Base-by-base conservation (phyloP, 1,139 yeast species). In the Lodderomyces theae region DNA sequence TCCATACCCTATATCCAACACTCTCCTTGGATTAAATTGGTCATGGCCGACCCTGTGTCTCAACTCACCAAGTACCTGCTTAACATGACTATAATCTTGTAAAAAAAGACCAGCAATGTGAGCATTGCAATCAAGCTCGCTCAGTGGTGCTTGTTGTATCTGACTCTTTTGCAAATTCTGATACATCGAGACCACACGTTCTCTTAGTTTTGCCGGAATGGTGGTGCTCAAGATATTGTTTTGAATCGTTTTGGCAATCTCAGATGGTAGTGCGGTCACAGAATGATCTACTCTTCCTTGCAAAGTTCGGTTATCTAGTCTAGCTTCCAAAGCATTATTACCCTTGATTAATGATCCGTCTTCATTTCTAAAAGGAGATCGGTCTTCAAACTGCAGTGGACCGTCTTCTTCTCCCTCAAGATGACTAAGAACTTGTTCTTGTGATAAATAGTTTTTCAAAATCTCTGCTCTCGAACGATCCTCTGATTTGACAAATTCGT, bases 1-100 rank as follows among this genome's bases (percentile, higher is more conserved):
- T 0, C 98, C 98, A 56, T 77, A 82, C 0, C 97, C 95, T 6
- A 88, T 77, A 53, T 88, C 95, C 42, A 92, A 68, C 0, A 92
- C 77, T 12, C 77, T 67, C 24, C 72, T 57, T 0, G 97, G 97
- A 25, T 63, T 61, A 63, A 89, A 87, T 10, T 56, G 53, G 0
- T 63, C 69, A 38, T 57, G 46, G 0, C 71, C 74, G 4, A 70
- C 59, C 39, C 94, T 67, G 38, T 76, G 74, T 48, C 77, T 72
- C 30, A 89, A 64, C 53, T 92, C 97, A 24, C 62, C 58, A 35
- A 92, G 62, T 0, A 83, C 88, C 48, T 83, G 87, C 45, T 71
- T 71, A 2, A 80, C 64, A 28, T 89, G 78, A 2, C 90, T 86
- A 57, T 87, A 92, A 56, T 88, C 86, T 53, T 87, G 96, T 9